Evolutionary conservation across 805 yeast genomes (phyloP), one percentile per base, ranked within the genome.

Genomic region (Pichia nanzhaoensis): DNA sequence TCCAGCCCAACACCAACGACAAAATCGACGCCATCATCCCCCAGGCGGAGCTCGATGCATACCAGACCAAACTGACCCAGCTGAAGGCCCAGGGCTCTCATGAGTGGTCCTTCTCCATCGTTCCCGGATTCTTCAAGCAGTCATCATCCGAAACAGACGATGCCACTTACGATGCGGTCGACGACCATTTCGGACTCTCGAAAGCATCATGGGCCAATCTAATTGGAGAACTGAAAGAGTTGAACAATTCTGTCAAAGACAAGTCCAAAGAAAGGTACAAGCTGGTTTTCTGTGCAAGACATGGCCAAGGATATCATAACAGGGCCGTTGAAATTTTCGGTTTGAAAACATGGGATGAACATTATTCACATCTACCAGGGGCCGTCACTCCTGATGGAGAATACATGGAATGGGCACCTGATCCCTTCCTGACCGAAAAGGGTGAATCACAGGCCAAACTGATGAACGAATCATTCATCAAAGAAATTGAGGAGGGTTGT

Each of bases 251-350:
- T 5, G 68, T 72, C 17, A 47, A 51, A 0, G 52, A 51, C 1
- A 20, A 32, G 5, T 18, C 27, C 1, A 68, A 72, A 48, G 79
- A 64, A 35, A 47, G 50, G 31, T 77, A 67, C 58, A 79, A 78
- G 53, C 53, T 79, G 39, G 47, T 79, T 3, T 70, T 76, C 39
- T 66, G 76, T 44, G 81, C 82, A 10, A 69, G 88, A 56, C 88
- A 82, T 53, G 88, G 87, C 5, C 84, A 81, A 58, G 88, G 87
- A 0, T 74, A 63, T 55, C 89, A 82, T 51, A 82, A 82, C 53
- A 66, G 68, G 37, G 72, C 76, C 3, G 76, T 79, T 14, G 64
- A 62, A 19, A 69, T 74, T 47, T 79, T 78, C 53, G 86, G 86
- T 10, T 45, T 67, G 17, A 68, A 69, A 2, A 74, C 61, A n/a